Base-by-base conservation (phyloP, 352 stramenopile genomes). In the Phytophthora aleatoria region DNA sequence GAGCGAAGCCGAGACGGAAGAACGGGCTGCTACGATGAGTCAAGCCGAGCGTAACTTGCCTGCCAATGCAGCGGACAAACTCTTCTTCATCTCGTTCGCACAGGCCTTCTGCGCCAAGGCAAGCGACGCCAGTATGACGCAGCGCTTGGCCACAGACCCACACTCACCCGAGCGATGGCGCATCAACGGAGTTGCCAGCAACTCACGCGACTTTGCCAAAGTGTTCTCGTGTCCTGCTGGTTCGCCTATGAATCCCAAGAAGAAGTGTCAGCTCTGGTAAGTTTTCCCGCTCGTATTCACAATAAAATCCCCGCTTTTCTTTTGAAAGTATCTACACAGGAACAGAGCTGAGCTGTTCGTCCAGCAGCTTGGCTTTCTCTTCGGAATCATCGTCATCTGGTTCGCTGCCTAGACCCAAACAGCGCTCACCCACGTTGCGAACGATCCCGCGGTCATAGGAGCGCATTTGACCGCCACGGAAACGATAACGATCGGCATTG, bases 21-120 rank as follows among this genome's bases (percentile, higher is more conserved):
- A 51, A 12, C 5, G 45, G 8, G 30, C 43, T 64, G 24, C 58
- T 42, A 12, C 41, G 2, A 67, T 57, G 24, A 68, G 63, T 8
- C 55, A 80, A 20, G 54, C 57, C 0, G 69, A 73, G 2, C 57
- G 44, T 8, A 57, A 60, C 9, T 45, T 74, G 8, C 50, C 59
- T 15, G 49, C 44, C 5, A 65, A 57, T 11, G 67, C 44, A 39
- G 64, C 69, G 2, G 71, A 87, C 36, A 84, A 79, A 39, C 79
- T 95, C 2, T 94, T 92, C 71, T 95, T 94, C 58, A 24, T 94
- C 8, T 89, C 83, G 15, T 93, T 90, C 44, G 87, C 83, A 0
- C 87, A 95, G 57, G 57, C 72, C 6, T 94, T 90, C 31, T 95
- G 87, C 47, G 57, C 73, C 28, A 91, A 90, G 61, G 49, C 69